Base-by-base conservation (phyloP, 768 basidiomycete species). In the Russula sp. region DNA sequence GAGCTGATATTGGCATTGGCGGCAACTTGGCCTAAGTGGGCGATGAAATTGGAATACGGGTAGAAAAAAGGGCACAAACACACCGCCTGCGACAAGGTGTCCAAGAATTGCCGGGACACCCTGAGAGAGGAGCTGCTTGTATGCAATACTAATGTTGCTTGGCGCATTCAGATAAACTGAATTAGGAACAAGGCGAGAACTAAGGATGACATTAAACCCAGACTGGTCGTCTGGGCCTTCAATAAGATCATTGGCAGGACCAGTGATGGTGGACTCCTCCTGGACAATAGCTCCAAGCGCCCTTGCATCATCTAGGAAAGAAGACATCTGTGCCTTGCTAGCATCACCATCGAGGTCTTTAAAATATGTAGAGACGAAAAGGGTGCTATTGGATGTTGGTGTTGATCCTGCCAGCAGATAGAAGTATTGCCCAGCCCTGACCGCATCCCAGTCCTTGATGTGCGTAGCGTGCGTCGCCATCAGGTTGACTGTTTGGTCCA, bases 401-500 rank as follows among this genome's bases (percentile, higher is more conserved):
- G 62, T 40, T 1, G 55, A 49, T 2, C 70, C 39, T 45, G 55
- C 70, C 1, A 27, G 2, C 57, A 75, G 71, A 55, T 75, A 76
- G 56, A 75, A 74, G 9, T 73, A 72, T 20, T 50, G 45, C 20
- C 50, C 53, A 13, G 52, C 57, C 52, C 49, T 27, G 34, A 55
- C 48, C 4, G 27, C 27, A 27, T 27, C 27, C 27, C 27, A 27
- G 27, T 27, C 27, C 27, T 27, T 27, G 27, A 27, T 27, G 27
- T 27, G 27, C 27, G 27, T 27, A 22, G 70, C 70, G 27, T 63
- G 67, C 7, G 73, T 57, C 5, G 68, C 40, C 62, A 77, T 76
- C 68, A 71, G 70, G 56, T 74, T 74, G 59, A 73, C 75, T 34
- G 77, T 75, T 53, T 77, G 77, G 16, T 68, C 61, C 6, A 76